These are phyloP conservation scores for Aphanomyces invadans DNA, from an alignment of 352 stramenopile species.

Conservation along the genomic window DNA sequence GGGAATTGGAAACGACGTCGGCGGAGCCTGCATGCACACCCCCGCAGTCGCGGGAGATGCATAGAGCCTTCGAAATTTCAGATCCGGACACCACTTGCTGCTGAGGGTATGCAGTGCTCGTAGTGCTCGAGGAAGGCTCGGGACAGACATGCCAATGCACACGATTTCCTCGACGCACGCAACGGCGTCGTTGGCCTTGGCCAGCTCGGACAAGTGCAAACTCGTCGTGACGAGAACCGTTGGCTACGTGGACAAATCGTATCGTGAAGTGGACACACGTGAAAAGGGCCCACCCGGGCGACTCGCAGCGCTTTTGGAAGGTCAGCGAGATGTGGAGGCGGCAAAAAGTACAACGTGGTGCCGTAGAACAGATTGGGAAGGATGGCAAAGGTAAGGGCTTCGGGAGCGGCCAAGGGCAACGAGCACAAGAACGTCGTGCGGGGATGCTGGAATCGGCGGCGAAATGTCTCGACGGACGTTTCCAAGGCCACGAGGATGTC, in stretches of 20 bases:
- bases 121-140: conserved; percentile 6
- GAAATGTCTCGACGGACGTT: background rate
- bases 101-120: background rate
- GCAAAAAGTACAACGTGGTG: background rate
- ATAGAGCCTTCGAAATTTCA: conserved; percentile 3
- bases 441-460: background rate
- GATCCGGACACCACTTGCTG: conserved; percentile 8
- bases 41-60: background rate
- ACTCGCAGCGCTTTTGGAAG: background rate
- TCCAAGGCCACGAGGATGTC: background rate
- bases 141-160: conserved; percentile 18
- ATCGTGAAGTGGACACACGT: background rate
- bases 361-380: background rate
- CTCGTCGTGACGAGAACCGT: background rate
- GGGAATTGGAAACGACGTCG: conserved; percentile 7
- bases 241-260: background rate
- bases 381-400: background rate
- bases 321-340: background rate
- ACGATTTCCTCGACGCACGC: conserved; percentile 6
- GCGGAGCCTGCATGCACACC: background rate
- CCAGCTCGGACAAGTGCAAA: background rate
- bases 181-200: conserved; percentile 13
- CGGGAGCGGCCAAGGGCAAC: background rate
- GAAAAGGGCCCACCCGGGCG: background rate
- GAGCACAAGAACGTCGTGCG: background rate